Conservation (phyloP, 192 early-diverging fungal species). For the Mortierella antarctica region DNA sequence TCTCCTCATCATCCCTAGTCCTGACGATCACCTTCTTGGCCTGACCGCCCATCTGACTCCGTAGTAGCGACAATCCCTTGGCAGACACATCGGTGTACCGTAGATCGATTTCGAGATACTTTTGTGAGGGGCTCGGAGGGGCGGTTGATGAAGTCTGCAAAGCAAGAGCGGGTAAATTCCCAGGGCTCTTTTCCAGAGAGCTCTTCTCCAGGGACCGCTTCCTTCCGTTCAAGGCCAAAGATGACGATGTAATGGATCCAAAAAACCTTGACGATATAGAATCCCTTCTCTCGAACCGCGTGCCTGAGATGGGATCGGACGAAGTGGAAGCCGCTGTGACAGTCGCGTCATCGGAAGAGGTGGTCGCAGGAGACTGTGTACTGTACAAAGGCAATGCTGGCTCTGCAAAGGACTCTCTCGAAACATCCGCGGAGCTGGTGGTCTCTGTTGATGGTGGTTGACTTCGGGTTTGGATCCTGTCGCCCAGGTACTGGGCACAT, state of each 20-base stretch:
- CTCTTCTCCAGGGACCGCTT: background rate
- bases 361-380: background rate
- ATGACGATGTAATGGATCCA: background rate
- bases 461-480: constrained; percentile 20
- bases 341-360: background rate
- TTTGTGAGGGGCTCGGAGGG: constrained; percentile 13
- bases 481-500: constrained; percentile 31
- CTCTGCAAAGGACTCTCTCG: background rate
- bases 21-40: constrained; percentile 36
- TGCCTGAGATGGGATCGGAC: background rate
- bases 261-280: constrained; percentile 26
- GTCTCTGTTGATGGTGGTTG: background rate
- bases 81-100: constrained; percentile 46
- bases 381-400: constrained; percentile 5
- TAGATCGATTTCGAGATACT: constrained; percentile 47
- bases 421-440: background rate
- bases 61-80: constrained; percentile 12
- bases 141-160: background rate
- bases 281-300: background rate
- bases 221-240: background rate
- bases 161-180: background rate
- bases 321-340: constrained; percentile 18
- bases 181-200: background rate
- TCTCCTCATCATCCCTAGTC: constrained; percentile 26
- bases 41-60: background rate